Evolutionary conservation across 164 flowering plant genomes (phyloP).

Genomic region (Umbilicus rupestris): DNA sequence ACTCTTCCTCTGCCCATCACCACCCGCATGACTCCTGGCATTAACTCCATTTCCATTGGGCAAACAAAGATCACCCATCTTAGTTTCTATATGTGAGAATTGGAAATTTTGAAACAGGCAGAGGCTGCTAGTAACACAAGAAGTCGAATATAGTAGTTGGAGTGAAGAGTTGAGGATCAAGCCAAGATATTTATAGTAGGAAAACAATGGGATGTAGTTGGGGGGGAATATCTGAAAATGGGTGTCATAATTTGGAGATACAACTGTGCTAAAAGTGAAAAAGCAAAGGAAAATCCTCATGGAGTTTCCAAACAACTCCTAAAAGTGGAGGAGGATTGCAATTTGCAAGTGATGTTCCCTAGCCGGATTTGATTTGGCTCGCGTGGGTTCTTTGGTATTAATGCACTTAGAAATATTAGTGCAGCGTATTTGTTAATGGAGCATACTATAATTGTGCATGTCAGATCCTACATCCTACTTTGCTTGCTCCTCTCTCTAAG

Average conservation of each 20-base stretch:
- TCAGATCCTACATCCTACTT: neutral
- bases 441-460: slow-evolving; percentile 3
- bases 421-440: neutral
- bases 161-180: slow-evolving; percentile 5
- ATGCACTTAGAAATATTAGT: neutral
- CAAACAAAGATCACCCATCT: slow-evolving; percentile 54
- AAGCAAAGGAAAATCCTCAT: slow-evolving; percentile 26
- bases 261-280: neutral
- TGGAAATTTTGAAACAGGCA: neutral
- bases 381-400: slow-evolving; percentile 26
- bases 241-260: slow-evolving; percentile 6
- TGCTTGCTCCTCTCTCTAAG: too few species aligned
- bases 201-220: slow-evolving; percentile 16
- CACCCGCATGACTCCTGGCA: slow-evolving; percentile 25
- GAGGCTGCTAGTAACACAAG: slow-evolving; percentile 2
- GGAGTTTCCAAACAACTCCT: slow-evolving; percentile 28
- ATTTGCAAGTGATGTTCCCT: slow-evolving; percentile 12
- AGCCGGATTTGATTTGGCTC: slow-evolving; percentile 37
- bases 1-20: slow-evolving; percentile 53
- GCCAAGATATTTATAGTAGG: slow-evolving; percentile 5
- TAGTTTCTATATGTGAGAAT: neutral
- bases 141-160: slow-evolving; percentile 3
- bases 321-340: slow-evolving; percentile 2
- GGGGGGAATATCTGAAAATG: slow-evolving; percentile 16
- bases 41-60: slow-evolving; percentile 38